These are phyloP conservation scores for Lepidium campestre DNA, from an alignment of 441 rosid genomes.

Conservation along the genomic window DNA sequence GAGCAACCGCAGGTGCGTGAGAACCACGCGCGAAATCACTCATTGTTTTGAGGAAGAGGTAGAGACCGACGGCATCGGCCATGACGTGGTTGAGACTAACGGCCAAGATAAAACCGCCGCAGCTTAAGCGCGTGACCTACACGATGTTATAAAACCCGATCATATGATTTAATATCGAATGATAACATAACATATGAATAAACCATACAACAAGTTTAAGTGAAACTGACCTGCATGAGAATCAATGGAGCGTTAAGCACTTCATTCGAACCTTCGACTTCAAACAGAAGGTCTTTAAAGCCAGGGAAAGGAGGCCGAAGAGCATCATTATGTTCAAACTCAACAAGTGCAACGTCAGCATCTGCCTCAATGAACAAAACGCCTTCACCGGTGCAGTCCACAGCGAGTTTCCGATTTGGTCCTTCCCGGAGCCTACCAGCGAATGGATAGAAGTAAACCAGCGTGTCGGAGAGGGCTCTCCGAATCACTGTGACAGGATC, in stretches of 20 bases:
- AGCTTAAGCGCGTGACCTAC: constrained; percentile 27
- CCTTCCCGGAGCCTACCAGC: constrained; percentile 34
- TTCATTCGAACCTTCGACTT: constrained; percentile 37
- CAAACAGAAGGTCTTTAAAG: constrained; percentile 44
- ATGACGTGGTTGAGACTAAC: constrained; percentile 23
- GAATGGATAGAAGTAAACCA: constrained; percentile 32
- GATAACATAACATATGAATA: too few relatives aligned
- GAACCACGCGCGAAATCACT: constrained; percentile 13
- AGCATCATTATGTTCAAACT: constrained; percentile 32
- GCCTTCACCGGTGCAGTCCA: constrained; percentile 36
- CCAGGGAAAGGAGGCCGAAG: constrained; percentile 61
- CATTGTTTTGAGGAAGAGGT: constrained; percentile 20
- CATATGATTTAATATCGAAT: too few relatives aligned
- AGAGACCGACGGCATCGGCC: constrained; percentile 12
- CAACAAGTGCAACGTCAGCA: constrained; percentile 27
- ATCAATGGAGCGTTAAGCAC: constrained; percentile 42
- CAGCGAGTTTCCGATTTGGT: constrained; percentile 22
- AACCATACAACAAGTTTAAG: too few relatives aligned
- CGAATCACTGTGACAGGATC: constrained; percentile 22
- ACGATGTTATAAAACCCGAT: not conserved
- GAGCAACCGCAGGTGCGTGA: not conserved
- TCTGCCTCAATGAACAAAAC: constrained; percentile 32
- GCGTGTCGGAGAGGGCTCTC: constrained; percentile 22
- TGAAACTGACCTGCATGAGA: constrained; percentile 42
- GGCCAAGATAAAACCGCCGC: constrained; percentile 37